phyloP scores from a whole-genome alignment of 441 rosid genomes.

The Isatis lusitanica region DNA sequence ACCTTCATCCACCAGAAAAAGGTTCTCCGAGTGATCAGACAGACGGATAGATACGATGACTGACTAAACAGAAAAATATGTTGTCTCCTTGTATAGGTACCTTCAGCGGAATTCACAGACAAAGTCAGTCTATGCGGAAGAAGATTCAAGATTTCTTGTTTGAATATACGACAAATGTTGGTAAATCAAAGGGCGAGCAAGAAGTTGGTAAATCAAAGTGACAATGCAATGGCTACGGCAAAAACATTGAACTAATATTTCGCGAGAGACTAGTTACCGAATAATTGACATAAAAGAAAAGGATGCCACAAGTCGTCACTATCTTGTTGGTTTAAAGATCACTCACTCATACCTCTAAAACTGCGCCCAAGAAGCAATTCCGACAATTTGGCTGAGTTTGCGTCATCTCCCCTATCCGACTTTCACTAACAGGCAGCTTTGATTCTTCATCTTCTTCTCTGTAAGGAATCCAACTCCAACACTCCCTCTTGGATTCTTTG shows the following conservation, averaged over 20 bases:
- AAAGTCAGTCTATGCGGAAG: slow-evolving; percentile 21
- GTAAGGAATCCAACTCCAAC: too few species aligned
- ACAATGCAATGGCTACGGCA: not conserved
- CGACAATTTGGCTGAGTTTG: slow-evolving; percentile 50
- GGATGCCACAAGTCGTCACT: slow-evolving; percentile 8
- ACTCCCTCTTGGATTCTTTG: too few species aligned
- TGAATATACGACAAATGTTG: not conserved
- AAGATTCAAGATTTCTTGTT: too few species aligned
- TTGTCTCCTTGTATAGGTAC: slow-evolving; percentile 32
- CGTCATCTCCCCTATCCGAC: slow-evolving; percentile 60
- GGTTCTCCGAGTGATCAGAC: slow-evolving; percentile 16
- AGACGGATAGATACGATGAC: slow-evolving; percentile 16
- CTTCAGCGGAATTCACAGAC: slow-evolving; percentile 50
- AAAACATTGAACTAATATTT: not conserved
- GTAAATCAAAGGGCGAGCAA: not conserved
- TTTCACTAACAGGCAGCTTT: slow-evolving; percentile 57
- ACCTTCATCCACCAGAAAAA: slow-evolving; percentile 62
- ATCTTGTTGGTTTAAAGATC: slow-evolving; percentile 10
- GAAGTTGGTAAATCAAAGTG: not conserved
- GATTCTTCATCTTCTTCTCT: too few species aligned
- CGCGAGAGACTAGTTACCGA: not conserved
- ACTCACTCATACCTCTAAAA: slow-evolving; percentile 51
- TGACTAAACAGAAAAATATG: slow-evolving; percentile 19
- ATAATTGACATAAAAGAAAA: slow-evolving; percentile 15
- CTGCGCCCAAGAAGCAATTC: slow-evolving; percentile 61